phyloP scores from a whole-genome alignment of 176 grass and related monocot species.

The Tuctoria greenei region DNA sequence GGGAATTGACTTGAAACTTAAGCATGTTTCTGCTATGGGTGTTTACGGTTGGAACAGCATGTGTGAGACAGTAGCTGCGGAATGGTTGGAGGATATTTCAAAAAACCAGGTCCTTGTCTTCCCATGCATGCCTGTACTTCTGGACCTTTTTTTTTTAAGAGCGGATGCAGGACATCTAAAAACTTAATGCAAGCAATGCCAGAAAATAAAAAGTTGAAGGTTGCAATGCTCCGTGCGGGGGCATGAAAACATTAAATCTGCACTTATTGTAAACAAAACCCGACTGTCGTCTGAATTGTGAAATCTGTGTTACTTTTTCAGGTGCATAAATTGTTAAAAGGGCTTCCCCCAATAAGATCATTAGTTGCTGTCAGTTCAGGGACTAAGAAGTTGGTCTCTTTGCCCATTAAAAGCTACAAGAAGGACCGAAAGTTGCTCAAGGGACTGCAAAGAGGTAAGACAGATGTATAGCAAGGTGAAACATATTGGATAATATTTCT shows the following conservation, averaged over 20 bases:
- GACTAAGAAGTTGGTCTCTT: conserved; percentile 86
- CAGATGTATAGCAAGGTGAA: conserved; percentile 3
- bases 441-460: conserved; percentile 95
- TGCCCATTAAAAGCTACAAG: conserved; percentile 90
- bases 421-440: conserved; percentile 97
- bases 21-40: conserved; percentile 89
- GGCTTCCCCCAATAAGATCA: conserved; percentile 86
- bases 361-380: conserved; percentile 89
- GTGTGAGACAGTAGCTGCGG: conserved; percentile 76
- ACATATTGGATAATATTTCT: conserved; percentile 12
- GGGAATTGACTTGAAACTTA: conserved; percentile 97
- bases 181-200: conserved; percentile 7
- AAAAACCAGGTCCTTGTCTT: conserved; percentile 81
- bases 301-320: conserved; percentile 42
- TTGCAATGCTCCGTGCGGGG: background rate
- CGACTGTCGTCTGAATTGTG: conserved; percentile 11
- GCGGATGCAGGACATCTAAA: background rate
- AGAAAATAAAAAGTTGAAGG: background rate
- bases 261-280: background rate
- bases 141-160: conserved; percentile 8
- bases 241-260: conserved; percentile 1
- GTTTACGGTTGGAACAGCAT: conserved; percentile 93
- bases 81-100: conserved; percentile 97
- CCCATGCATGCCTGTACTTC: conserved; percentile 24
- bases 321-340: conserved; percentile 96